Conservation (phyloP, 805 yeast species). For the Metschnikowia koreensis region DNA sequence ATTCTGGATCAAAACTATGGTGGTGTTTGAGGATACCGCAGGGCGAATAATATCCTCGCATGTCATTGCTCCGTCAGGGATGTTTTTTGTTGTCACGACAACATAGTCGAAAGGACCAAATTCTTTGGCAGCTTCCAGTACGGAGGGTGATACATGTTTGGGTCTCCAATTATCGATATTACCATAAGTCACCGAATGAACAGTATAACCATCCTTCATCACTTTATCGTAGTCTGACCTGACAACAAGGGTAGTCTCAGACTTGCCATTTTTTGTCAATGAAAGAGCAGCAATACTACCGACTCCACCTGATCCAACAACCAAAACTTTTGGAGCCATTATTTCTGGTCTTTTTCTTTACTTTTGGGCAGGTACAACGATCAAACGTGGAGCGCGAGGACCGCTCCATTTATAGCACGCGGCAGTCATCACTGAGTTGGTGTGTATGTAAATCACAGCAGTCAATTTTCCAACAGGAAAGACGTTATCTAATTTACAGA, state of each 20-base stretch:
- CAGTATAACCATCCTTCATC: constrained; percentile 13
- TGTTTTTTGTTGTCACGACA: constrained; percentile 33
- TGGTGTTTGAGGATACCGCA: constrained; percentile 30
- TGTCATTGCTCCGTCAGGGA: constrained; percentile 32
- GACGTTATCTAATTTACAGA: no score
- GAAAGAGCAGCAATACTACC: constrained; percentile 20
- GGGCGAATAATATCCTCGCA: constrained; percentile 43
- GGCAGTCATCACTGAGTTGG: no score
- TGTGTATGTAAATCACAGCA: no score
- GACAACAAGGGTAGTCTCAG: constrained; percentile 18
- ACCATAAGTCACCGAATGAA: constrained; percentile 18
- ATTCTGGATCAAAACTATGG: constrained; percentile 60
- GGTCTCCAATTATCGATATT: constrained; percentile 17
- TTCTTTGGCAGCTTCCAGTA: constrained; percentile 12
- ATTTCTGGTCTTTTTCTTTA: background rate
- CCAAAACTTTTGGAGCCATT: constrained; percentile 16
- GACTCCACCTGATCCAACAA: constrained; percentile 22
- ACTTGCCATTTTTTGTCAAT: constrained; percentile 10
- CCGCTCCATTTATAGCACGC: background rate
- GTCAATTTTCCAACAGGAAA: no score
- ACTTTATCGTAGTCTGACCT: constrained; percentile 19
- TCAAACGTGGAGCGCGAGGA: background rate
- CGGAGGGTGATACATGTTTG: constrained; percentile 11
- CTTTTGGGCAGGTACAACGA: background rate
- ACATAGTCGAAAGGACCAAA: constrained; percentile 29